Conservation (phyloP, 768 basidiomycete species). For the Candolleomyces eurysporus region DNA sequence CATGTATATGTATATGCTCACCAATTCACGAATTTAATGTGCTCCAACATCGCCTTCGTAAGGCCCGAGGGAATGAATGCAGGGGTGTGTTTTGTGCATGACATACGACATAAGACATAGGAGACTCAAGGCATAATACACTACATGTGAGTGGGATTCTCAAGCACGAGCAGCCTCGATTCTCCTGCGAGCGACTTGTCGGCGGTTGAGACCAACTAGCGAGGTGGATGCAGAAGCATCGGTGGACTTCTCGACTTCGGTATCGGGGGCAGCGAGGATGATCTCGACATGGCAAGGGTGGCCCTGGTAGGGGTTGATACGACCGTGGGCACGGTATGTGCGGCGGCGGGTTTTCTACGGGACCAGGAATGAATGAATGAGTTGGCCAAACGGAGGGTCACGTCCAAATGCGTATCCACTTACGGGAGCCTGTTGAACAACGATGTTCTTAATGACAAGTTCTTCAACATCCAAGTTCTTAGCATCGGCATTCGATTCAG, state of each 20-base stretch:
- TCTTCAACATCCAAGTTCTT: slow-evolving; percentile 95
- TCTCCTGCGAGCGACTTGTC: slow-evolving; percentile 83
- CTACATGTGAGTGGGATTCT: slow-evolving; percentile 18
- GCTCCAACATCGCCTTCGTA: no score
- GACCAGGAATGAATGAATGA: slow-evolving; percentile 1
- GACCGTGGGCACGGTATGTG: slow-evolving; percentile 97
- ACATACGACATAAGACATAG: slow-evolving; percentile 17
- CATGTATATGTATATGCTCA: no score
- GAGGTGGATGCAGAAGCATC: slow-evolving; percentile 62
- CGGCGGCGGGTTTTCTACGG: slow-evolving; percentile 96
- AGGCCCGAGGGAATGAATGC: background rate
- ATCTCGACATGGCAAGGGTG: slow-evolving; percentile 97
- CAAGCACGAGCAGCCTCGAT: slow-evolving; percentile 79
- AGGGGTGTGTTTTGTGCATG: slow-evolving; percentile 6
- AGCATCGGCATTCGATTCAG: slow-evolving; percentile 97
- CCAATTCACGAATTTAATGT: no score
- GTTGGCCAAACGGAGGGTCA: background rate
- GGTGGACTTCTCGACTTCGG: slow-evolving; percentile 89
- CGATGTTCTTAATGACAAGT: slow-evolving; percentile 93
- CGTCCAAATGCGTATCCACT: slow-evolving; percentile 27
- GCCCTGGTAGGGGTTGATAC: slow-evolving; percentile 98
- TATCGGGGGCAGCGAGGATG: slow-evolving; percentile 77
- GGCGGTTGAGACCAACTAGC: slow-evolving; percentile 72
- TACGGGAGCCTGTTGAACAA: slow-evolving; percentile 97
- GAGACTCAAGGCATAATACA: slow-evolving; percentile 9